Evolutionary conservation across 1,284 basidiomycete species (phyloP).

Genomic region (Tilletia setariae): DNA sequence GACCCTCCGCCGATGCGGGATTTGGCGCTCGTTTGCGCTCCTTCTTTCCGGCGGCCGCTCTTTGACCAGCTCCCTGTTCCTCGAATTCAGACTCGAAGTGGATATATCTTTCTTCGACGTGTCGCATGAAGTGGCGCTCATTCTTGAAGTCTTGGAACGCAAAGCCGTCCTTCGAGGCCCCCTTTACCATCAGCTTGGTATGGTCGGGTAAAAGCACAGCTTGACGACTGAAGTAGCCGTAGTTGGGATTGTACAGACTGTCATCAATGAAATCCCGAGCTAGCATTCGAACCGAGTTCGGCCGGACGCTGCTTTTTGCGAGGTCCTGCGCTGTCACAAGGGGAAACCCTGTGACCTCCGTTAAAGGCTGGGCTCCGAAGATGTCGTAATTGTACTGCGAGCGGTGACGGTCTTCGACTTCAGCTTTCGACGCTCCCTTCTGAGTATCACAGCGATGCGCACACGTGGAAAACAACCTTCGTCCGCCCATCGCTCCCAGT

Average conservation of each 20-base stretch:
- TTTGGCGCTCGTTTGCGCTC: too few relatives aligned
- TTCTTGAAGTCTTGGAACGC: conserved; percentile 71
- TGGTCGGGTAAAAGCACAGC: conserved; percentile 46
- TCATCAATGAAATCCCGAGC: conserved; percentile 96
- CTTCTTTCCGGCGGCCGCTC: not conserved
- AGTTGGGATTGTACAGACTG: conserved; percentile 90
- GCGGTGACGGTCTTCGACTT: conserved; percentile 30
- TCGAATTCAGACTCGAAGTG: conserved; percentile 40
- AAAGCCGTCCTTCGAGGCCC: conserved; percentile 57
- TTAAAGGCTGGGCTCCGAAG: conserved; percentile 40
- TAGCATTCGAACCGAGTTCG: conserved; percentile 83
- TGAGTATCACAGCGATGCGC: not conserved
- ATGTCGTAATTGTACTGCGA: conserved; percentile 52
- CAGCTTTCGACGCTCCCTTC: not conserved
- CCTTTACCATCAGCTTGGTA: not conserved
- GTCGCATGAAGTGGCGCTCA: conserved; percentile 73
- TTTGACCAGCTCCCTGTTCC: conserved; percentile 12
- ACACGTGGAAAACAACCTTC: not conserved
- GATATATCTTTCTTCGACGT: conserved; percentile 65
- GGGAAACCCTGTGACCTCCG: conserved; percentile 39
- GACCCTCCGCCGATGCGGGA: conserved; percentile 28
- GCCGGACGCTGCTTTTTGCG: conserved; percentile 53
- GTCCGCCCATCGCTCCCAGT: conserved; percentile 1
- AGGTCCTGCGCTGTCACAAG: conserved; percentile 39
- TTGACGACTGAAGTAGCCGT: conserved; percentile 77